Percentiles rank a stretch among this genome's conserved stretches.
phyloP scores from a whole-genome alignment of 805 yeast species.

The Jamesozyma rosinii region DNA sequence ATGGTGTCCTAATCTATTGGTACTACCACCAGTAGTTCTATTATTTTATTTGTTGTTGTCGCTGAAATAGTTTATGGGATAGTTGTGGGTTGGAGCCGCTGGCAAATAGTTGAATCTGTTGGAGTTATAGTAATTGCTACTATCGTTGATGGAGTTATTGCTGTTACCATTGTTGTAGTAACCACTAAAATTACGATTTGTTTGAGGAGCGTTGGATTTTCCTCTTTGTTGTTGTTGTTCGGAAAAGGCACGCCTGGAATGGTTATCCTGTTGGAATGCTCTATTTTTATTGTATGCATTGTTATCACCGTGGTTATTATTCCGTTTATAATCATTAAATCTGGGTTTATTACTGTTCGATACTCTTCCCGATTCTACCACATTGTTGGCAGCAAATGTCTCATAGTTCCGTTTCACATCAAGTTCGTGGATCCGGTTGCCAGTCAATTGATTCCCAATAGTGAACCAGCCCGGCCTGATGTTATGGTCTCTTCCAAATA shows the following conservation, averaged over 20 bases:
- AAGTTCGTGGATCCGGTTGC: conserved; percentile 47
- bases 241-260: neutral
- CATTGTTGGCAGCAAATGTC: conserved; percentile 4
- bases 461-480: conserved; percentile 87
- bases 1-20: no score
- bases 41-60: neutral
- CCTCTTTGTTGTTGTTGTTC: neutral
- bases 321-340: neutral
- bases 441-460: conserved; percentile 68
- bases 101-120: neutral
- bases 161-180: neutral
- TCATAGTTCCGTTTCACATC: conserved; percentile 43
- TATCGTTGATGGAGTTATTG: neutral
- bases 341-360: neutral
- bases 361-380: neutral
- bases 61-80: neutral
- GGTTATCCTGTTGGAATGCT: neutral
- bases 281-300: neutral
- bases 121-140: neutral
- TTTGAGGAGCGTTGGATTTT: neutral
- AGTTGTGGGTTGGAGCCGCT: neutral
- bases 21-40: neutral
- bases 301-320: neutral
- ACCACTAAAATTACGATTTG: neutral
- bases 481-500: conserved; percentile 83